phyloP scores from a whole-genome alignment of 768 basidiomycete species.

The Cantharellus anzutake region DNA sequence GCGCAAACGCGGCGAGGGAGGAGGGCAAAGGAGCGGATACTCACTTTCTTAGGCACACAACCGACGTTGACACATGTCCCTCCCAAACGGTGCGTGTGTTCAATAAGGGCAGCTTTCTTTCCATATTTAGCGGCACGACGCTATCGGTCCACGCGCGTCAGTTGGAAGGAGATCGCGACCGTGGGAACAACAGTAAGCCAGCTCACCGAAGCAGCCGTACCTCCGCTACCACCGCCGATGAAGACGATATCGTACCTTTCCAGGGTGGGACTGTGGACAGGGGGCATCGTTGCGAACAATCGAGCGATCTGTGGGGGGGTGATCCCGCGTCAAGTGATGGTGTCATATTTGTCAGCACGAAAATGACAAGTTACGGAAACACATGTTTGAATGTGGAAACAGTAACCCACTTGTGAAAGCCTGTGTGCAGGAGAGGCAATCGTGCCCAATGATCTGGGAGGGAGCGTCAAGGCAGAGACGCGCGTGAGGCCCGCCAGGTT shows the following conservation, averaged over 20 bases:
- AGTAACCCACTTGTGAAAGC: too few species aligned
- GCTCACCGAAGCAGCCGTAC: slow-evolving; percentile 69
- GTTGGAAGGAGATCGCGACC: not conserved
- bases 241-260: slow-evolving; percentile 71
- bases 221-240: slow-evolving; percentile 88
- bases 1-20: not conserved
- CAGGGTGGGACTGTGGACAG: slow-evolving; percentile 26
- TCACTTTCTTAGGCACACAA: slow-evolving; percentile 82
- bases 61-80: slow-evolving; percentile 94
- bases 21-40: not conserved
- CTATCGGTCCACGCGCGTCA: slow-evolving; percentile 21
- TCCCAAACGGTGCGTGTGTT: slow-evolving; percentile 53
- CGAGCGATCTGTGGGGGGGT: not conserved
- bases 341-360: too few species aligned
- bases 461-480: too few species aligned
- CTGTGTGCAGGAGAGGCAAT: too few species aligned
- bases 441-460: too few species aligned
- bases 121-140: slow-evolving; percentile 84
- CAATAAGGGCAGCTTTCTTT: slow-evolving; percentile 82
- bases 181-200: not conserved
- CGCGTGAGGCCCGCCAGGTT: too few species aligned
- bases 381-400: too few species aligned
- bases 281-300: slow-evolving; percentile 5
- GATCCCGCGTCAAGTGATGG: too few species aligned
- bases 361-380: too few species aligned